Conservation (phyloP, 805 yeast genomes). For the Ogataea neopini region DNA sequence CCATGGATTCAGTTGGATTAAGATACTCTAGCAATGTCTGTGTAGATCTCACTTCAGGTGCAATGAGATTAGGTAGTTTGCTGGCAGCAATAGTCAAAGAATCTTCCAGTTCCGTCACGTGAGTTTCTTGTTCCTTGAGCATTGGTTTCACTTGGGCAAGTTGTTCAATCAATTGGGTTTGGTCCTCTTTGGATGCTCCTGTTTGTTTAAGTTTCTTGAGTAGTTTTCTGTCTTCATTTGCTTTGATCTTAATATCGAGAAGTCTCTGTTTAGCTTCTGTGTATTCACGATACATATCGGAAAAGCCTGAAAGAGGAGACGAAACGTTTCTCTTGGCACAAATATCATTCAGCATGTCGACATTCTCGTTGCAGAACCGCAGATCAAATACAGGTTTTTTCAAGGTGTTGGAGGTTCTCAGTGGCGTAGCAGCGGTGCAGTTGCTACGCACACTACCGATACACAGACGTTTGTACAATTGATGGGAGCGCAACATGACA, state of each 20-base stretch:
- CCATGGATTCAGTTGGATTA: slow-evolving; percentile 43
- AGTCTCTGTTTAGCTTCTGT: slow-evolving; percentile 14
- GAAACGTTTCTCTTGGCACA: slow-evolving; percentile 37
- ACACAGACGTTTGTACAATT: neutral
- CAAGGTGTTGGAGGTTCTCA: slow-evolving; percentile 32
- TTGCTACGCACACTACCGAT: neutral
- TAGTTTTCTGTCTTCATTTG: slow-evolving; percentile 23
- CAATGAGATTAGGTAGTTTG: slow-evolving; percentile 63
- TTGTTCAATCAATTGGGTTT: slow-evolving; percentile 14
- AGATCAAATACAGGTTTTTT: slow-evolving; percentile 39
- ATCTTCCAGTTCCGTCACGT: slow-evolving; percentile 35
- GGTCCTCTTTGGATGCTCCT: slow-evolving; percentile 10
- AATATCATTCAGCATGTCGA: slow-evolving; percentile 30
- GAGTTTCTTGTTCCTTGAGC: slow-evolving; percentile 31
- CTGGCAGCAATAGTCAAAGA: slow-evolving; percentile 44
- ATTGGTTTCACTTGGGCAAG: slow-evolving; percentile 31
- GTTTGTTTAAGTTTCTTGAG: slow-evolving; percentile 22
- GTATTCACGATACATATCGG: slow-evolving; percentile 22
- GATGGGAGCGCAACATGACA: neutral
- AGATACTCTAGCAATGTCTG: slow-evolving; percentile 53
- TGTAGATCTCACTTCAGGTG: slow-evolving; percentile 43
- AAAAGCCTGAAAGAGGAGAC: slow-evolving; percentile 28
- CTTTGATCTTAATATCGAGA: slow-evolving; percentile 23
- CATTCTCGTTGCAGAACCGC: slow-evolving; percentile 32
- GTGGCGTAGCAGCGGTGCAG: slow-evolving; percentile 5